Conservation (phyloP, 352 stramenopile species). For the Globisporangium radiosum region DNA sequence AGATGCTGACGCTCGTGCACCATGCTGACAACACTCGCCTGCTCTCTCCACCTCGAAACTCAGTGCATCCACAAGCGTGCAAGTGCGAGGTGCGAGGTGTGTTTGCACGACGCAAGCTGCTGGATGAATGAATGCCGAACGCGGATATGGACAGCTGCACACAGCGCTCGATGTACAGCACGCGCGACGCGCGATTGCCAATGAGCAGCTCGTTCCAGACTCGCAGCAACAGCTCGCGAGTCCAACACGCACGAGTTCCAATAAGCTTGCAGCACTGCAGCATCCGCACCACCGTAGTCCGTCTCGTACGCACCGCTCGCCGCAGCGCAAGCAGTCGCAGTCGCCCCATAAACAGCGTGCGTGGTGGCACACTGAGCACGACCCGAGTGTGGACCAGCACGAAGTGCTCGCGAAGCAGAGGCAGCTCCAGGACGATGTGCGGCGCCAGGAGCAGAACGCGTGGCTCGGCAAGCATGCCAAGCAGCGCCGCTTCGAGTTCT, state of each 20-base stretch:
- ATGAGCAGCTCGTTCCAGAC: conserved; percentile 2
- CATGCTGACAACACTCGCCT: too few relatives aligned
- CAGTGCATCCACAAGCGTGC: too few relatives aligned
- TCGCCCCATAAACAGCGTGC: conserved; percentile 5
- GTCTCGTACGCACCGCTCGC: not conserved
- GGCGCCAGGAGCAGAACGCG: conserved; percentile 52
- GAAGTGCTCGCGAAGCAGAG: conserved; percentile 22
- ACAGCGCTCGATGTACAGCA: conserved; percentile 10
- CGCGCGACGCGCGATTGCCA: conserved; percentile 8
- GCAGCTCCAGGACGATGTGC: conserved; percentile 39
- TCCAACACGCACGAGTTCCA: not conserved
- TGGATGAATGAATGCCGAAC: conserved; percentile 6
- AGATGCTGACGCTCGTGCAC: too few relatives aligned
- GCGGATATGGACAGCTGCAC: conserved; percentile 10
- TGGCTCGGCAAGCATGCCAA: conserved; percentile 70
- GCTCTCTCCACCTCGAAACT: too few relatives aligned
- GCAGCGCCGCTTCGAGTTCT: conserved; percentile 55
- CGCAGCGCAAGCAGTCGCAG: not conserved
- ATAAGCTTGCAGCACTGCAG: not conserved
- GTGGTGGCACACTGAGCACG: conserved; percentile 34
- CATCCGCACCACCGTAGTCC: not conserved
- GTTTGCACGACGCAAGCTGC: too few relatives aligned
- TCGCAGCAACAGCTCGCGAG: not conserved
- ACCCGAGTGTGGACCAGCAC: conserved; percentile 7
- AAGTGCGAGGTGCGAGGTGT: too few relatives aligned